Conservation (phyloP, 2,329 filamentous ascomycete genomes). For the Calycina herbarum region DNA sequence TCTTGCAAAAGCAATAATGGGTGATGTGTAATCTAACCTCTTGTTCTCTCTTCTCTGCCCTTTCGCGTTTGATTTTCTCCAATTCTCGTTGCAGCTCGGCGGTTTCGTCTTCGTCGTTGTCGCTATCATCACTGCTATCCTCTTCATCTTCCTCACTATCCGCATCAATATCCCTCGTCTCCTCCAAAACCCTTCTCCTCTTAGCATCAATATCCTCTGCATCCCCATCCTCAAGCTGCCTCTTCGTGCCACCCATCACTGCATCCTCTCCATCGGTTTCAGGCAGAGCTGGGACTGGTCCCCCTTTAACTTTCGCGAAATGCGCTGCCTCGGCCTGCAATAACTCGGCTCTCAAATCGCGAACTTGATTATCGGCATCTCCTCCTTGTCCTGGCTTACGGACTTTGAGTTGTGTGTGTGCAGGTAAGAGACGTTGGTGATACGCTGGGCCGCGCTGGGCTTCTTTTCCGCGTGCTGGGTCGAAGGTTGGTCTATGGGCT, state of each 20-base stretch:
- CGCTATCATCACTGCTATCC: conserved; percentile 62
- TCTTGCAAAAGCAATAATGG: not conserved
- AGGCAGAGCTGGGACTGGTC: conserved; percentile 39
- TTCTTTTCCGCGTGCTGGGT: conserved; percentile 93
- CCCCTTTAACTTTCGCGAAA: conserved; percentile 80
- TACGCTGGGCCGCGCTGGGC: conserved; percentile 90
- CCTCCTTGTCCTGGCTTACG: conserved; percentile 89
- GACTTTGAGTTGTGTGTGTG: conserved; percentile 89
- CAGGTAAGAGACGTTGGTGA: conserved; percentile 92
- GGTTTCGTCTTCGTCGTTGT: conserved; percentile 77
- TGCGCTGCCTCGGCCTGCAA: conserved; percentile 85
- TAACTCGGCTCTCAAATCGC: conserved; percentile 87
- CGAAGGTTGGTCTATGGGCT: conserved; percentile 87
- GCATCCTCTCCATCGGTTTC: conserved; percentile 38
- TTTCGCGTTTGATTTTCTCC: conserved; percentile 88
- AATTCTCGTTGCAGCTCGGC: conserved; percentile 89
- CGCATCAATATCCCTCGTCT: conserved; percentile 84
- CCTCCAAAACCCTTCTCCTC: conserved; percentile 80
- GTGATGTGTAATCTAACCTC: conserved; percentile 48
- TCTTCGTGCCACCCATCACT: conserved; percentile 62
- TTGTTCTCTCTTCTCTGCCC: conserved; percentile 73
- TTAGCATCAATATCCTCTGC: conserved; percentile 79
- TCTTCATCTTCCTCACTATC: conserved; percentile 66
- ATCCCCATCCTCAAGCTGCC: conserved; percentile 55
- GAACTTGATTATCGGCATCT: conserved; percentile 65